phyloP scores from a whole-genome alignment of 305 asterid genomes.

The Fraxinus baroniana region DNA sequence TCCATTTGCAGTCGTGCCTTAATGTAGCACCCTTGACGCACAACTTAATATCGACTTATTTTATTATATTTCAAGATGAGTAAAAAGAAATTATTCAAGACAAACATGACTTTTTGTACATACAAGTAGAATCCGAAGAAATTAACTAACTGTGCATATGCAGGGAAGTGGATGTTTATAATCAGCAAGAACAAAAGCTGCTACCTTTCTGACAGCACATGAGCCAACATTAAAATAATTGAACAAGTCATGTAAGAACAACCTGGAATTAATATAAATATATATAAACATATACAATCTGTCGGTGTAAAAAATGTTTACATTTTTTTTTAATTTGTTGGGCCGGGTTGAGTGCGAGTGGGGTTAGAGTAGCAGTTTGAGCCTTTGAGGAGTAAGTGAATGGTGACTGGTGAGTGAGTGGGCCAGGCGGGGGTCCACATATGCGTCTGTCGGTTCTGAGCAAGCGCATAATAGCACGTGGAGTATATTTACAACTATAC shows the following conservation, averaged over 20 bases:
- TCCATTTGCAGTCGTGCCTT: background rate
- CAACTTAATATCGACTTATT: background rate
- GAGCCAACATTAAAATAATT: slow-evolving; percentile 23
- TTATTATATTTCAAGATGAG: background rate
- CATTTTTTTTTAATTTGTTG: background rate
- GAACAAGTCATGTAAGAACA: slow-evolving; percentile 27
- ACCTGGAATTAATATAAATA: slow-evolving; percentile 19
- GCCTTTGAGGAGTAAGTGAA: background rate
- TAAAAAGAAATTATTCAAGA: background rate
- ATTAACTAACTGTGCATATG: background rate
- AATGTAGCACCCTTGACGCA: background rate
- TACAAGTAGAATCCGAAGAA: background rate
- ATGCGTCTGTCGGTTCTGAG: slow-evolving; percentile 23
- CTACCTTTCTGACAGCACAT: slow-evolving; percentile 51
- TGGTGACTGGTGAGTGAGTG: background rate
- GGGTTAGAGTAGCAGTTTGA: background rate
- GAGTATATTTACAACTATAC: slow-evolving; percentile 29
- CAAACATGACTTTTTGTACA: background rate
- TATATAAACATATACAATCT: background rate
- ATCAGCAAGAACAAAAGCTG: slow-evolving; percentile 24
- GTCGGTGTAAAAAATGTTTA: slow-evolving; percentile 43
- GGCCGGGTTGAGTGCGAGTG: background rate
- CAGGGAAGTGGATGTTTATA: slow-evolving; percentile 1
- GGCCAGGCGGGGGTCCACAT: slow-evolving; percentile 29
- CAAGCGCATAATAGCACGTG: slow-evolving; percentile 45